Conservation (phyloP, 495 filamentous ascomycete species). For the Talaromyces adpressus region DNA sequence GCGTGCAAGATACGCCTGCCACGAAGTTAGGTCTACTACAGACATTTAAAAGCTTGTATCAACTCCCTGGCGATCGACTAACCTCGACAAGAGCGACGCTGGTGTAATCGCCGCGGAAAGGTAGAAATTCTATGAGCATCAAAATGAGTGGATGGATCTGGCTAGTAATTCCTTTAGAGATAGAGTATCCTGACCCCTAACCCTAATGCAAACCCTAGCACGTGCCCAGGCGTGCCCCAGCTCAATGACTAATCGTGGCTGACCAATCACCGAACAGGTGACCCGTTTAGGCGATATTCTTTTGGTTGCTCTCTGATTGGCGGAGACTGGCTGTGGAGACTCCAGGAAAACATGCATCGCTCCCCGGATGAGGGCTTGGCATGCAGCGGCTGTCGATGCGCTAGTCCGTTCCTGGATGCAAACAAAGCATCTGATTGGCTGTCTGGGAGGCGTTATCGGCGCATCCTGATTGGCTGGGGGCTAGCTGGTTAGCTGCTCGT, state of each 20-base stretch:
- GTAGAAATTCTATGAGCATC: too few species aligned
- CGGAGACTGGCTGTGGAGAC: slow-evolving; percentile 16
- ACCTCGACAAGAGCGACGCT: too few species aligned
- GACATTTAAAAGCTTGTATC: too few species aligned
- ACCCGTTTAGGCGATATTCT: neutral
- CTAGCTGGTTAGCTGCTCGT: neutral
- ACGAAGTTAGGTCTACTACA: too few species aligned
- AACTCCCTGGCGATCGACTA: too few species aligned
- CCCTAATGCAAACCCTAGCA: neutral
- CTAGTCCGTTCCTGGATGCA: slow-evolving; percentile 15
- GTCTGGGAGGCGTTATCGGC: slow-evolving; percentile 15
- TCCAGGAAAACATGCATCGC: slow-evolving; percentile 18
- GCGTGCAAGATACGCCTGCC: too few species aligned
- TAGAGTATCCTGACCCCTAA: too few species aligned
- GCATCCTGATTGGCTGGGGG: slow-evolving; percentile 17
- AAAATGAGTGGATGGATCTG: too few species aligned
- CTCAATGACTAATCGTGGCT: neutral
- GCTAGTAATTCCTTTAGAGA: too few species aligned
- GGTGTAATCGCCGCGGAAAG: too few species aligned
- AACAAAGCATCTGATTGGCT: slow-evolving; percentile 17
- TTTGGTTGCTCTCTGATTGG: neutral
- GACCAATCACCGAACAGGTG: neutral
- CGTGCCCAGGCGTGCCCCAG: neutral
- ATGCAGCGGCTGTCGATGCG: slow-evolving; percentile 4
- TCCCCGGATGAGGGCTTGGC: slow-evolving; percentile 20